A percentile compares a stretch with the other conserved stretches of the same genome.
Conservation (phyloP, 2,329 filamentous ascomycete genomes). For the Trichoderma cornu-damae region DNA sequence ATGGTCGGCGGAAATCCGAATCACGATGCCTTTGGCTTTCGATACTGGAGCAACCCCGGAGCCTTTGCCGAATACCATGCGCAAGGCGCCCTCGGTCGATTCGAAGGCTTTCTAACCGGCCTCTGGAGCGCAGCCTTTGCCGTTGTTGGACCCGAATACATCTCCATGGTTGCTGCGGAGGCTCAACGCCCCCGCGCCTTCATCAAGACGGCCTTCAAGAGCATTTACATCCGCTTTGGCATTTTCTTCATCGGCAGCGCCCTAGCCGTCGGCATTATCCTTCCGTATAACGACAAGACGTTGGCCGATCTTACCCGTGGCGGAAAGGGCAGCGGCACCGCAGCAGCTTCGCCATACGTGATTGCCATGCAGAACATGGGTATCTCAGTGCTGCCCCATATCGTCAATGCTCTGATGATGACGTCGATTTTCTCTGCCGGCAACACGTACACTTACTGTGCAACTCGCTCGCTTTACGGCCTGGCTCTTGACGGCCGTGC, state of each 20-base stretch:
- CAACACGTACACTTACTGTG: conserved; percentile 49
- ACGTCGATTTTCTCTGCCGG: conserved; percentile 44
- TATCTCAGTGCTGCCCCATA: conserved; percentile 49
- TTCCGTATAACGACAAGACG: conserved; percentile 58
- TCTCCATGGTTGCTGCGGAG: conserved; percentile 65
- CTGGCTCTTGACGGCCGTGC: conserved; percentile 48
- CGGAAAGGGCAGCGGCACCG: conserved; percentile 36
- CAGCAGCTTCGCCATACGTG: conserved; percentile 57
- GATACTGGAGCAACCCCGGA: conserved; percentile 53
- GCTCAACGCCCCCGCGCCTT: conserved; percentile 57
- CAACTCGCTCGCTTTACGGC: conserved; percentile 46
- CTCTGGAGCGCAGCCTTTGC: conserved; percentile 61
- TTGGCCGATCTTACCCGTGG: conserved; percentile 48
- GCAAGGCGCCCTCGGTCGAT: conserved; percentile 57
- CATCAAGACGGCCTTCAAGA: conserved; percentile 66
- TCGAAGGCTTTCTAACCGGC: conserved; percentile 64
- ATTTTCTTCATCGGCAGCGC: conserved; percentile 67
- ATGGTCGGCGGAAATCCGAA: conserved; percentile 75
- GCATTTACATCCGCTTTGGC: conserved; percentile 66
- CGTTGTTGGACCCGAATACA: conserved; percentile 63
- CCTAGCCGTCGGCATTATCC: conserved; percentile 59
- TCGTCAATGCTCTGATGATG: conserved; percentile 51
- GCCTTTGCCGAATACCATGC: conserved; percentile 51
- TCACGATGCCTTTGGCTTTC: conserved; percentile 63
- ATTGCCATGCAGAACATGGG: conserved; percentile 55